Evolutionary conservation across 495 filamentous ascomycete genomes (phyloP), one percentile per base, ranked within the genome.

Genomic region (Podospora fimiseda): DNA sequence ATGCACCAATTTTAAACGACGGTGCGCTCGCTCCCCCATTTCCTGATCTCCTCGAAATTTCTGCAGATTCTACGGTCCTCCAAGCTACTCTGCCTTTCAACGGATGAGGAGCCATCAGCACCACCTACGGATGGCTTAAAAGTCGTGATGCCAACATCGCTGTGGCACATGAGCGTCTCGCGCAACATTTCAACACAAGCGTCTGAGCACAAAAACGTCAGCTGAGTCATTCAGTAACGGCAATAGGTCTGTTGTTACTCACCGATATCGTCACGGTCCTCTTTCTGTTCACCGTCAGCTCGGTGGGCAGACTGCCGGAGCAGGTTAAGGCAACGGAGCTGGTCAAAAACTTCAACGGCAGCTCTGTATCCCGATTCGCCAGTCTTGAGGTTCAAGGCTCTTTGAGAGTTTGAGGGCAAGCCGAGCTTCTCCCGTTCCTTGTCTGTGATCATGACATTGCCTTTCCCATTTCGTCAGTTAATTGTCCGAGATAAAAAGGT

Each of bases 311-410:
- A 66, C 43, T 77, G 73, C 11, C 78, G 68, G 3, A 79, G 45
- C 18, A 78, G 57, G 55, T 80, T 77, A 38, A 80, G 61, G 61
- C 78, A 81, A 56, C 77, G 75, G 16, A 81, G 64, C 60, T 81
- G 76, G 59, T 81, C 76, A 62, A 81, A 79, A 2, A 79, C 74
- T 46, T 81, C 76, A n/a, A 81, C 58, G 6, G 73, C 76, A 1
- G 76, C 72, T 11, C 77, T 65, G 53, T 76, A 79, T 0, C 76
- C 76, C 44, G 71, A 68, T 45, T 74, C 70, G 18, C 74, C 74
- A 6, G 74, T 74, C 40, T 68, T 68, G 24, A 74, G 77, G 55
- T 79, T 66, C 36, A 68, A 73, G 51, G 76, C 76, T 43, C 63
- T 69, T 21, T 77, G 59, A 6, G 70, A 72, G 43, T 67, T 63